phyloP scores from a whole-genome alignment of 2,329 filamentous ascomycete species.

The Pyrenophora seminiperda region DNA sequence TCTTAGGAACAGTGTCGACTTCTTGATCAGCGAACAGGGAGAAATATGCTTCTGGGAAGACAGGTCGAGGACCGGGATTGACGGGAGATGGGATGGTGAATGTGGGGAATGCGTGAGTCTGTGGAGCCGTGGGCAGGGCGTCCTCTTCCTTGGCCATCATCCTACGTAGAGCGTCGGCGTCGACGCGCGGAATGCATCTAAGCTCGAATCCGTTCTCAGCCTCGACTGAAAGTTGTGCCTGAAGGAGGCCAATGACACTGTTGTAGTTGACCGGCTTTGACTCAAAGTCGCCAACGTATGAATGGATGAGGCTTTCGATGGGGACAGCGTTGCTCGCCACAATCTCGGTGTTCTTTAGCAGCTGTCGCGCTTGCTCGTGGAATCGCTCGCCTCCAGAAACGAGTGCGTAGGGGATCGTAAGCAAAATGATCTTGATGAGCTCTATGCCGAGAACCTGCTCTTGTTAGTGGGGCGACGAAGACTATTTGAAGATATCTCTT shows the following conservation, averaged over 20 bases:
- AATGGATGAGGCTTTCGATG: constrained; percentile 83
- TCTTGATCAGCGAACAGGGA: constrained; percentile 91
- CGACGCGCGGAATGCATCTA: constrained; percentile 64
- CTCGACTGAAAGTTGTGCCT: constrained; percentile 83
- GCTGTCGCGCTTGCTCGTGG: constrained; percentile 72
- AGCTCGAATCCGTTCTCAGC: constrained; percentile 76
- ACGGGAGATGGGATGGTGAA: constrained; percentile 78
- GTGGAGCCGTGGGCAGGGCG: constrained; percentile 53
- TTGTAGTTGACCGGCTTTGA: constrained; percentile 67
- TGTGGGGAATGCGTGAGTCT: constrained; percentile 77
- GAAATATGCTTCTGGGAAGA: constrained; percentile 93
- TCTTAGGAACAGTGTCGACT: constrained; percentile 82
- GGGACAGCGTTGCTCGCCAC: constrained; percentile 88
- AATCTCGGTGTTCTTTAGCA: constrained; percentile 93
- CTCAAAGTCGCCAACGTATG: constrained; percentile 70
- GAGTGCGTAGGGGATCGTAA: constrained; percentile 86
- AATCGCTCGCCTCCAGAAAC: constrained; percentile 50
- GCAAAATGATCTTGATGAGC: constrained; percentile 93
- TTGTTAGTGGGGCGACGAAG: constrained; percentile 18
- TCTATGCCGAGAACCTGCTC: constrained; percentile 69
- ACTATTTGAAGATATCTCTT: constrained; percentile 47
- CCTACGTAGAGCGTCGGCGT: constrained; percentile 53
- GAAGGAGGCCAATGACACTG: constrained; percentile 79
- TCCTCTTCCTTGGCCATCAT: constrained; percentile 62
- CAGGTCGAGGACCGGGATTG: constrained; percentile 71